phyloP scores from a whole-genome alignment of 1,284 basidiomycete species.

The Apiotrichum domesticum region DNA sequence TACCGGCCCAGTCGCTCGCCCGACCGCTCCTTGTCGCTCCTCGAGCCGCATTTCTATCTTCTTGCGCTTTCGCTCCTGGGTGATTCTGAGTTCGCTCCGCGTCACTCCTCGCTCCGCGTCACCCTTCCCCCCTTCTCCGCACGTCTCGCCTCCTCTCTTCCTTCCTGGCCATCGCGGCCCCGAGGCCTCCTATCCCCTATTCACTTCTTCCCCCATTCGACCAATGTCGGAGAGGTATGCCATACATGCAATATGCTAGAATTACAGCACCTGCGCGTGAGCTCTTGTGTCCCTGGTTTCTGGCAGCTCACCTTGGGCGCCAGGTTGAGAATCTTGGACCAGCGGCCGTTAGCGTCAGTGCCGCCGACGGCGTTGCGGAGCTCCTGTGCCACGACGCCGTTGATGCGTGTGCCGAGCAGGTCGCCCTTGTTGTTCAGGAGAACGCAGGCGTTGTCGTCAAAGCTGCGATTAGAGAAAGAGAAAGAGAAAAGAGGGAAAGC shows the following conservation, averaged over 20 bases:
- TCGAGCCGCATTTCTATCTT: no score
- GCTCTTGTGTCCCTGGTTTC: no score
- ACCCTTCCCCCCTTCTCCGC: no score
- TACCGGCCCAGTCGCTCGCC: no score
- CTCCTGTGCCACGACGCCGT: slow-evolving; percentile 87
- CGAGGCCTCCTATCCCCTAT: no score
- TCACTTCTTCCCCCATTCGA: no score
- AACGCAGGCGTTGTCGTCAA: slow-evolving; percentile 97
- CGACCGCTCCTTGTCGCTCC: no score
- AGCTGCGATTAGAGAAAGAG: slow-evolving; percentile 50
- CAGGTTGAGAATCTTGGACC: slow-evolving; percentile 88
- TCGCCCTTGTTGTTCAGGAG: slow-evolving; percentile 94
- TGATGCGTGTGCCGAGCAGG: slow-evolving; percentile 91
- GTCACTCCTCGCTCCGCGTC: no score
- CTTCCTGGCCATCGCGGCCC: no score
- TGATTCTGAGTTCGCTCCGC: no score
- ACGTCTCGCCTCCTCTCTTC: no score
- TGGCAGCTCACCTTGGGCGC: slow-evolving; percentile 72
- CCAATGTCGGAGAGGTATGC: slow-evolving; percentile 4
- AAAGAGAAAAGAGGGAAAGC: neutral
- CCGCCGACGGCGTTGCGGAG: slow-evolving; percentile 53
- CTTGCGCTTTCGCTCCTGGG: no score
- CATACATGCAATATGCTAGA: slow-evolving; percentile 2
- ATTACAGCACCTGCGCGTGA: slow-evolving; percentile 2
- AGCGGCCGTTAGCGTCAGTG: slow-evolving; percentile 58